These are phyloP conservation scores for Carnegiea gigantea DNA, from an alignment of 179 eudicot genomes.

Conservation along the genomic window DNA sequence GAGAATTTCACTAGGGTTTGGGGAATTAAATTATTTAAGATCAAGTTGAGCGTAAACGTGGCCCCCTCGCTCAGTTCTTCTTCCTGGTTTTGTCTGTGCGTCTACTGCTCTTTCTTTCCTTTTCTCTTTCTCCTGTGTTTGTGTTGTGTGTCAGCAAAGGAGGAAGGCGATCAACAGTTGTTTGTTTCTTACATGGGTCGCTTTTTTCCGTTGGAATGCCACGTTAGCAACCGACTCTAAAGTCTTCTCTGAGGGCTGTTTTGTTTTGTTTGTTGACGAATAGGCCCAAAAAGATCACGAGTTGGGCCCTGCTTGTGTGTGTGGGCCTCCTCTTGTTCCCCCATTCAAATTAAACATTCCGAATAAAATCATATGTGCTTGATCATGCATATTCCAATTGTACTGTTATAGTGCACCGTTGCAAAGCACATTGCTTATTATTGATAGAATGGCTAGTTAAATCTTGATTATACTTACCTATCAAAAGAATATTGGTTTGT, in stretches of 20 bases:
- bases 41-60: conserved; percentile 1
- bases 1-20: not conserved
- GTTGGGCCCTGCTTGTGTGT: conserved; percentile 7
- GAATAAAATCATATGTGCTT: too few species aligned
- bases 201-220: conserved; percentile 18
- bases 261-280: not conserved
- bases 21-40: too few species aligned
- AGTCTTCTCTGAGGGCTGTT: too few species aligned
- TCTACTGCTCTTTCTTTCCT: not conserved
- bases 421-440: too few species aligned
- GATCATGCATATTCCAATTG: too few species aligned
- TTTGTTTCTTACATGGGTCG: not conserved
- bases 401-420: too few species aligned
- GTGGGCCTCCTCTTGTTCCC: not conserved
- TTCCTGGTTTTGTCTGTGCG: not conserved
- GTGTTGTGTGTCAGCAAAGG: conserved; percentile 11
- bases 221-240: conserved; percentile 21
- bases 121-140: conserved; percentile 7
- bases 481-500: too few species aligned
- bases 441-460: too few species aligned
- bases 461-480: too few species aligned
- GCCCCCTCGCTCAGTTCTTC: not conserved
- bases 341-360: too few species aligned
- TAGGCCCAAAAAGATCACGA: conserved; percentile 15
- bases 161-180: conserved; percentile 6